Percentiles rank a stretch among this genome's conserved stretches.
Evolutionary conservation across 2,329 filamentous ascomycete genomes (phyloP).

Genomic region (Echinosphaeria canescens): DNA sequence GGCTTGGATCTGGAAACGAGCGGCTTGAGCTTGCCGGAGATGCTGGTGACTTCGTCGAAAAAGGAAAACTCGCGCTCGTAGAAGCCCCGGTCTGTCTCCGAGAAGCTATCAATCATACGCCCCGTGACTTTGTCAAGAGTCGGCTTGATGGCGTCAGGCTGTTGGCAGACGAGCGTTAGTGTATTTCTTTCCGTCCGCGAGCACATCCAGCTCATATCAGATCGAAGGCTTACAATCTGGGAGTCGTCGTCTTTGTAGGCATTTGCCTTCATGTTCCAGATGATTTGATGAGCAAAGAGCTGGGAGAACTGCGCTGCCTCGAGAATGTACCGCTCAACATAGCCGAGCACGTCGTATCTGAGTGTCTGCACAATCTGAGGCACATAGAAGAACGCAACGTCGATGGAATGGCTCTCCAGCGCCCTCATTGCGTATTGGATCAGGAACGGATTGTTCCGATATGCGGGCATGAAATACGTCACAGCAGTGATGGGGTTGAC

Average conservation of each 20-base stretch:
- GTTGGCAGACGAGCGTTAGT: slow-evolving; percentile 2
- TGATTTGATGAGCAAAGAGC: slow-evolving; percentile 95
- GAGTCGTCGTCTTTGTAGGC: slow-evolving; percentile 95
- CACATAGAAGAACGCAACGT: slow-evolving; percentile 97
- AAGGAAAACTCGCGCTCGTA: slow-evolving; percentile 95
- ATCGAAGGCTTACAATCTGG: slow-evolving; percentile 44
- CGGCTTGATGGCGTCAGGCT: slow-evolving; percentile 84
- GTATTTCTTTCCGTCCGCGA: too few species aligned
- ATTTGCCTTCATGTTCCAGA: slow-evolving; percentile 99
- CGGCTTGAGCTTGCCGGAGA: slow-evolving; percentile 89
- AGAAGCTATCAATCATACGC: slow-evolving; percentile 67
- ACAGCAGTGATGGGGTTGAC: slow-evolving; percentile 86
- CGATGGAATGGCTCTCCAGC: slow-evolving; percentile 83
- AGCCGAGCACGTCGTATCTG: slow-evolving; percentile 80
- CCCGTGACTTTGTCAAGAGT: slow-evolving; percentile 79
- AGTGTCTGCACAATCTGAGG: slow-evolving; percentile 94
- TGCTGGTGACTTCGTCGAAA: slow-evolving; percentile 88
- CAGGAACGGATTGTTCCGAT: slow-evolving; percentile 77
- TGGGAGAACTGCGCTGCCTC: slow-evolving; percentile 98
- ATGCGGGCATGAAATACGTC: slow-evolving; percentile 81
- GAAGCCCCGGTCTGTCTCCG: slow-evolving; percentile 56
- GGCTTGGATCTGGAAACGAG: slow-evolving; percentile 82
- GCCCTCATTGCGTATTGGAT: slow-evolving; percentile 95
- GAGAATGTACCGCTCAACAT: slow-evolving; percentile 89
- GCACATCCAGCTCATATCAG: too few species aligned